Evolutionary conservation across 1,139 yeast species (phyloP), one percentile per base, ranked within the genome.

Genomic region (Arxiozyma slooffiae): DNA sequence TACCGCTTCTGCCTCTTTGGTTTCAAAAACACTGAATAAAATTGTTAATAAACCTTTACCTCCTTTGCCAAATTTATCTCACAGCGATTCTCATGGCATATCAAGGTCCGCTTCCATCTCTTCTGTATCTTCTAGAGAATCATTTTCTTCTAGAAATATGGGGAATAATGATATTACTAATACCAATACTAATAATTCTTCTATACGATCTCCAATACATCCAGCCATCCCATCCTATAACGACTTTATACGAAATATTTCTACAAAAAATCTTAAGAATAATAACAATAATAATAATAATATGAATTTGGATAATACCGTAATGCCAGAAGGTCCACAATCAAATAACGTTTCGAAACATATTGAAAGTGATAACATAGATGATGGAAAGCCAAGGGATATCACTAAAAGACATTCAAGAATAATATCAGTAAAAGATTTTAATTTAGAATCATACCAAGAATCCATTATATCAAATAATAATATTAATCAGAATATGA

Each of bases 11-110:
- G 17, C 47, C 20, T 20, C 51, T 20, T 37, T 44, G 11, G 26
- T 20, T n/a, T 39, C 48, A 7, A 55, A 56, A 42, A 54, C 55
- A 40, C 55, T 60, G 41, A 62, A 60, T 38, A 61, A 61, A 48
- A 59, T 64, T 41, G 63, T 62, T 23, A 62, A 63, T 48, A 62
- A 64, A 48, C 66, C 63, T 30, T 50, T 62, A 53, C 68, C 66
- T 23, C 66, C 67, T 26, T 56, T 63, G 38, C 67, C 67, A 22
- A 26, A 48, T 49, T 40, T 50, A 21, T 20, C 30, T 17, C 44
- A 21, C 17, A n/a, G 16, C 5, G 18, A 41, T 24, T 6, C 26
- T 5, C 21, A 23, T 45, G 9, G 11, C 11, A 34, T 24, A 16
- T 43, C 50, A 20, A 42, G 41, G 20, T 26, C 47, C 11, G 34